Conservation (phyloP, 257 asterid genomes). For the Cruciata laevipes region DNA sequence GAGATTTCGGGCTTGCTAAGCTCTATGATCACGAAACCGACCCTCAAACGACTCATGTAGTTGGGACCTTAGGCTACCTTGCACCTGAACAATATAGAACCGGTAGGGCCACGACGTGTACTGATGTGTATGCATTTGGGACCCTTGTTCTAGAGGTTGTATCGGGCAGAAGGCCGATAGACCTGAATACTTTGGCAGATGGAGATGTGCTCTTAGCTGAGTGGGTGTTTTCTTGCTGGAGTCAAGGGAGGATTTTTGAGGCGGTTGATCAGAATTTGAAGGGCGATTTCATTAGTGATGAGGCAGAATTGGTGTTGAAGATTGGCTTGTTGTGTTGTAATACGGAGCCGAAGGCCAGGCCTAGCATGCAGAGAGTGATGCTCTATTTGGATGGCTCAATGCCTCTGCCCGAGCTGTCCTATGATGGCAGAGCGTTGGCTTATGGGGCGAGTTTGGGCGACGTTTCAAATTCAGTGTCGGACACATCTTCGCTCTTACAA, state of each 20-base stretch:
- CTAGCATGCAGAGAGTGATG: conserved; percentile 1
- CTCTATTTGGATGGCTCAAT: background rate
- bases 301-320: background rate
- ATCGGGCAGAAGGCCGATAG: background rate
- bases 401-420: background rate
- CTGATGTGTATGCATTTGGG: background rate
- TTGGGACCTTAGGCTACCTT: conserved; percentile 1
- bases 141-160: background rate
- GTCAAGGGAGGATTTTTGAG: background rate
- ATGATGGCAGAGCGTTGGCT: background rate
- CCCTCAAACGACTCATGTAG: conserved; percentile 5
- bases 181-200: background rate
- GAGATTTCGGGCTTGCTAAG: background rate
- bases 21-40: conserved; percentile 3
- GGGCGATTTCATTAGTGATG: background rate
- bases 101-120: background rate
- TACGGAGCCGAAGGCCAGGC: background rate
- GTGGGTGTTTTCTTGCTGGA: conserved; percentile 3
- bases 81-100: background rate
- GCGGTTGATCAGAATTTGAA: background rate
- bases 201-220: background rate
- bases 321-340: background rate
- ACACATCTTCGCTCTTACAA: background rate
- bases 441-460: background rate
- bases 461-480: background rate